Base-by-base conservation (phyloP, 2,329 filamentous ascomycete species). In the Alternaria sp. region DNA sequence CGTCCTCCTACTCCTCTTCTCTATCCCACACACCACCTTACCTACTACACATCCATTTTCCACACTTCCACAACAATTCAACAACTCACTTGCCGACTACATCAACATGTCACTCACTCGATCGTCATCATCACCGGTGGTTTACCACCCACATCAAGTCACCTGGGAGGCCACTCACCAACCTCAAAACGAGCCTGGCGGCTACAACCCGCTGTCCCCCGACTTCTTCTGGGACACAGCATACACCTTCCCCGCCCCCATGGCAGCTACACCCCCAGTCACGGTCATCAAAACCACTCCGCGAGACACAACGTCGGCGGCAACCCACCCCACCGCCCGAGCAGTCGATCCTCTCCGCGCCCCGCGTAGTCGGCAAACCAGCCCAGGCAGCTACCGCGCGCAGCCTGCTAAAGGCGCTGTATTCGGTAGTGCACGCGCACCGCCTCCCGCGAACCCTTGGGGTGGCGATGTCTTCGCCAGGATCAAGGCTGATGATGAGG, bases 1-100 rank as follows among this genome's bases (percentile, higher is more conserved):
- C 12, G 20, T 21, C 0, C 18, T 21, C 12, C 18, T 14, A 2
- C 18, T 21, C 18, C 0, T 10, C 0, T 21, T 3, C 3, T 21
- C 11, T 18, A 45, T 14, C 12, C 6, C 11, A 45, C 43, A 45
- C 11, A 20, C 18, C 4, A 20, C 6, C 43, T 8, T 45, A 8
- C 43, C 43, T 20, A 21, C 43, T 21, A 45, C 43, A 45, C 4
- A 12, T 14, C 3, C 43, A 21, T 1, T 18, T 21, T 0, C 11
- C 12, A 21, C 43, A 45, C 10, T 21, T 2, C 43, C 10, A 18
- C 37, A 41, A 18, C n/a, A 41, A 41, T 0, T 9, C n/a, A 18
- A 41, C 15, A 18, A 18, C 0, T n/a, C 37, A 41, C 37, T 41
- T 41, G 18, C 37, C 8, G 37, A 18, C 9, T 41, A 41, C 37